Conservation (phyloP, 768 basidiomycete genomes). For the Pleurotus djamor region DNA sequence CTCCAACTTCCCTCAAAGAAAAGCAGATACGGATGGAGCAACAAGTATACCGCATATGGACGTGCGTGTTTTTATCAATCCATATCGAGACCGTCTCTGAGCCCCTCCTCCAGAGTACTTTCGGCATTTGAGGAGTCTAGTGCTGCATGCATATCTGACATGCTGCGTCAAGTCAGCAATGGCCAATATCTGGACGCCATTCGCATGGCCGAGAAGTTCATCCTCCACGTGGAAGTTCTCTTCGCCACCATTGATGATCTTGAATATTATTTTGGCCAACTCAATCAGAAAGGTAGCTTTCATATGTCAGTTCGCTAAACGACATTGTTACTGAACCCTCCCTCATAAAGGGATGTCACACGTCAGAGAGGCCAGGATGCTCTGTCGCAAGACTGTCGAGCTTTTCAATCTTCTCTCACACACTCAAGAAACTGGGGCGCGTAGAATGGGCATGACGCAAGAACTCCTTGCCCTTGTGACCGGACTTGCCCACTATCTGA, state of each 20-base stretch:
- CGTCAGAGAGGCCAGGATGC: conserved; percentile 96
- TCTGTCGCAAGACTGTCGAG: conserved; percentile 98
- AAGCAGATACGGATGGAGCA: conserved; percentile 95
- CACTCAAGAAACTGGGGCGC: conserved; percentile 89
- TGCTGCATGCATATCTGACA: conserved; percentile 98
- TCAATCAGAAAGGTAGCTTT: conserved; percentile 79
- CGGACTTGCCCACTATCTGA: conserved; percentile 98
- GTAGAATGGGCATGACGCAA: conserved; percentile 95
- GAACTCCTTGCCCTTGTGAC: conserved; percentile 96
- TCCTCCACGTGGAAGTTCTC: conserved; percentile 95
- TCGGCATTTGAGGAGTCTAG: conserved; percentile 99
- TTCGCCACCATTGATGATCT: conserved; percentile 98
- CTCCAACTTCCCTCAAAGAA: conserved; percentile 75
- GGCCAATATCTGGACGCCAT: conserved; percentile 96
- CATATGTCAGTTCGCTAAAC: background rate
- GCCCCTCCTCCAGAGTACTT: conserved; percentile 57
- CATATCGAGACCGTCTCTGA: conserved; percentile 7
- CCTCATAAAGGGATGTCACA: conserved; percentile 84
- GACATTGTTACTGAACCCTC: background rate
- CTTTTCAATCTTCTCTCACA: conserved; percentile 95
- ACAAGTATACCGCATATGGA: conserved; percentile 98
- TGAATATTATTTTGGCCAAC: conserved; percentile 79
- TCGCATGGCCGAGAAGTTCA: conserved; percentile 98
- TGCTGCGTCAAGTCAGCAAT: conserved; percentile 96
- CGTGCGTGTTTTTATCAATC: conserved; percentile 51